Conservation (phyloP, 2,329 filamentous ascomycete genomes). For the Ramularia endophylla region DNA sequence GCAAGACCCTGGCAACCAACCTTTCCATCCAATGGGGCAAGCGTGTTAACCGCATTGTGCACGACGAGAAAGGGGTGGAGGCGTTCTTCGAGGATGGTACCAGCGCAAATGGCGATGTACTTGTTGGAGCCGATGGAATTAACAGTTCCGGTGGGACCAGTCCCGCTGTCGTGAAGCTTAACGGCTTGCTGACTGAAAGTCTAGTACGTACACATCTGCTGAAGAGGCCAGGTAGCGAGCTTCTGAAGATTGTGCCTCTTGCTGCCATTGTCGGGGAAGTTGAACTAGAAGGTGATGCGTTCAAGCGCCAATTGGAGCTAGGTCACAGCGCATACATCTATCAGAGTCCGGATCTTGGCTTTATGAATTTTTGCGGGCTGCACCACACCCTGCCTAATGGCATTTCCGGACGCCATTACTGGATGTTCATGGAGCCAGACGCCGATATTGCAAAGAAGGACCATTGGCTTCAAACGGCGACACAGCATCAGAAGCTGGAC, state of each 20-base stretch:
- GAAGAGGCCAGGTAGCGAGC: background rate
- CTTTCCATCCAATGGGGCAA: background rate
- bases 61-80: background rate
- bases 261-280: conserved; percentile 1
- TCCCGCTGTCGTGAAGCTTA: background rate
- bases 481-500: background rate
- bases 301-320: conserved; percentile 1
- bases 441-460: background rate
- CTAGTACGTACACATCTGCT: background rate
- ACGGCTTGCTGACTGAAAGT: background rate
- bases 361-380: background rate
- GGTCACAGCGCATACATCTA: conserved; percentile 1
- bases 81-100: background rate
- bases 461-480: background rate
- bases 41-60: background rate
- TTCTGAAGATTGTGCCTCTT: background rate
- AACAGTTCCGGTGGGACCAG: background rate
- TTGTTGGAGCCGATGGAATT: background rate
- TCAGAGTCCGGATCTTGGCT: background rate
- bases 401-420: background rate
- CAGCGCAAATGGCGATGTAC: background rate
- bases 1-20: background rate
- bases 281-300: background rate
- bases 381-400: background rate
- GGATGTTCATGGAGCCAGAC: background rate